Conservation (phyloP, 2,329 filamentous ascomycete genomes). For the Claviceps africana region DNA sequence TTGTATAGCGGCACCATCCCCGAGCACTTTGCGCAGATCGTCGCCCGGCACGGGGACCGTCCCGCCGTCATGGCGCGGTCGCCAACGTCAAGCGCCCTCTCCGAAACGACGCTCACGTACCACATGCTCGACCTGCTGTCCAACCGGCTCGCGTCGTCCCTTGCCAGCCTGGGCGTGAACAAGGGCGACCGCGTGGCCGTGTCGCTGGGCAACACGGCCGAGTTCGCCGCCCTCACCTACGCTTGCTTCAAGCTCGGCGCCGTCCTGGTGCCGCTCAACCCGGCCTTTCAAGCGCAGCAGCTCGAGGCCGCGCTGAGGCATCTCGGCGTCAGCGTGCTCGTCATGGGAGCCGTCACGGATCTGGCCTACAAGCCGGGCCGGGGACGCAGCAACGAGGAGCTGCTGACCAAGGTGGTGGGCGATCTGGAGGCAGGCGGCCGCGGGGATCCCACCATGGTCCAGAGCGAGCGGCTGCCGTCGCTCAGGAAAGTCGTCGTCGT, state of each 20-base stretch:
- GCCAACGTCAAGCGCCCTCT: conserved; percentile 23
- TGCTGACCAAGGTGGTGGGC: conserved; percentile 32
- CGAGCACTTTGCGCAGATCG: conserved; percentile 54
- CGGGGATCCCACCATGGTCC: conserved; percentile 14
- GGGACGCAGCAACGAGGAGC: conserved; percentile 37
- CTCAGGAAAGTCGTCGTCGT: conserved; percentile 61
- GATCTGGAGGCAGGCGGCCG: conserved; percentile 15
- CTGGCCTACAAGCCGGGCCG: conserved; percentile 49
- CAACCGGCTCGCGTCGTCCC: conserved; percentile 58
- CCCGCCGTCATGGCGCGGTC: conserved; percentile 41
- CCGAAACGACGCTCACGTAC: conserved; percentile 58
- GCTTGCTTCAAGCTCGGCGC: conserved; percentile 91
- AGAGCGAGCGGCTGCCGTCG: conserved; percentile 44
- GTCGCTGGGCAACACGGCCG: conserved; percentile 70
- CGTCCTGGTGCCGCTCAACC: conserved; percentile 84
- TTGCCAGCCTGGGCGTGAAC: conserved; percentile 55
- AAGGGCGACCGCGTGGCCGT: conserved; percentile 80
- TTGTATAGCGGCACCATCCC: conserved; percentile 56
- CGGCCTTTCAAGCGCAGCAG: conserved; percentile 70
- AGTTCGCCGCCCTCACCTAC: conserved; percentile 77
- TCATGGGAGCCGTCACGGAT: conserved; percentile 82
- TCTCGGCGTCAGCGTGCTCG: conserved; percentile 55
- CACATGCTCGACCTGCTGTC: conserved; percentile 59
- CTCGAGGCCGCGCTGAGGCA: conserved; percentile 66
- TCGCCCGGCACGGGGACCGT: conserved; percentile 49